Percentiles rank a stretch among this genome's conserved stretches.
Evolutionary conservation across 495 filamentous ascomycete species (phyloP).

Genomic region (Aspergillus cavernicola): DNA sequence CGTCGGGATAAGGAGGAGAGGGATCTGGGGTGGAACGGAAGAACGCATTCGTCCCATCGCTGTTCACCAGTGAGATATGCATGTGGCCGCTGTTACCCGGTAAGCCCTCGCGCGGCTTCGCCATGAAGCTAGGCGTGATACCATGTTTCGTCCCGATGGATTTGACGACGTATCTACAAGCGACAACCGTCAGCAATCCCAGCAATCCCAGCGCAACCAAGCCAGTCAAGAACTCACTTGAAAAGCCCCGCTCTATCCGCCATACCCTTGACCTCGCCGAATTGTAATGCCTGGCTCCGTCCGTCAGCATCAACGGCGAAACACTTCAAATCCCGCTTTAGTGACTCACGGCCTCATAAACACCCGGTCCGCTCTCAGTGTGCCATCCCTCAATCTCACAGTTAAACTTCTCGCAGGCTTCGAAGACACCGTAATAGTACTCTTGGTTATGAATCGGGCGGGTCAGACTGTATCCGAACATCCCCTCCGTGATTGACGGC

Average conservation of each 20-base stretch:
- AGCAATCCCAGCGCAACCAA: background rate
- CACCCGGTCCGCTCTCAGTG: conserved; percentile 92
- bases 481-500: conserved; percentile 83
- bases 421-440: conserved; percentile 89
- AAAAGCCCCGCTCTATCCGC: conserved; percentile 88
- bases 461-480: conserved; percentile 98
- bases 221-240: conserved; percentile 57
- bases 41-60: conserved; percentile 70
- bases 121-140: conserved; percentile 98
- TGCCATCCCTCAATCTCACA: conserved; percentile 95
- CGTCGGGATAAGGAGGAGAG: conserved; percentile 65
- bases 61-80: conserved; percentile 76
- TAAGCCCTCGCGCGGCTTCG: conserved; percentile 85
- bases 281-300: conserved; percentile 66
- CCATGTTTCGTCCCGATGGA: conserved; percentile 78
- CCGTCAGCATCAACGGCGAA: background rate
- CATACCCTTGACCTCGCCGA: conserved; percentile 77
- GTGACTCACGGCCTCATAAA: conserved; percentile 77
- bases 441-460: conserved; percentile 88
- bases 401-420: conserved; percentile 74
- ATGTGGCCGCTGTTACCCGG: conserved; percentile 95
- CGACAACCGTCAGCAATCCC: background rate
- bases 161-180: conserved; percentile 71
- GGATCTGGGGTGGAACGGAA: conserved; percentile 66
- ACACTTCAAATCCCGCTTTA: background rate